Conservation (phyloP, 306 rosid genomes). For the Cucumis hystrix region DNA sequence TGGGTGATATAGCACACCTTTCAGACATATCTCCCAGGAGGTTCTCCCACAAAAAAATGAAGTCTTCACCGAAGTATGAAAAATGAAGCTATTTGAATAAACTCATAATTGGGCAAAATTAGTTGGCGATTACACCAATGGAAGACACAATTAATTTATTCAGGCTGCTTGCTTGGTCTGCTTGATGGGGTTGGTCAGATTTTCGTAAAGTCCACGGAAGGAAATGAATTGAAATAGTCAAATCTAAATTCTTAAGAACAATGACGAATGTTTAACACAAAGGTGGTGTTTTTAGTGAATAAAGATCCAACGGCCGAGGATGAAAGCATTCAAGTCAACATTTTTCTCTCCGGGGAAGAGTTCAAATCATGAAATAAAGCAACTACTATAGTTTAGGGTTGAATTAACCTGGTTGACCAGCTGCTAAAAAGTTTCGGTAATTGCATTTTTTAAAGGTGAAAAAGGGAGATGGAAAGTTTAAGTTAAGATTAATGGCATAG, state of each 20-base stretch:
- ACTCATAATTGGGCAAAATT: neutral
- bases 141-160: neutral
- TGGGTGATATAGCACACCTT: constrained; percentile 15
- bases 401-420: neutral
- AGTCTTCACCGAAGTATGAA: neutral
- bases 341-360: neutral
- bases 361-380: neutral
- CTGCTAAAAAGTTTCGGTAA: neutral
- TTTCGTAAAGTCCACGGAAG: neutral
- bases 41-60: neutral
- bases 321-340: neutral
- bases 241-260: neutral
- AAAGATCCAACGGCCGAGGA: neutral
- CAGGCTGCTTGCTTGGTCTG: neutral
- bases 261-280: neutral
- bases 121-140: constrained; percentile 5
- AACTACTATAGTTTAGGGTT: neutral
- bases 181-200: neutral
- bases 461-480: neutral
- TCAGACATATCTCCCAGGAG: constrained; percentile 18
- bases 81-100: neutral
- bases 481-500: neutral
- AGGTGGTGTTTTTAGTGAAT: neutral
- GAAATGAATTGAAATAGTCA: neutral
- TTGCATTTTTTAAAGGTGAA: neutral